phyloP scores from a whole-genome alignment of 2,329 filamentous ascomycete species.

The Aureobasidium sp. region DNA sequence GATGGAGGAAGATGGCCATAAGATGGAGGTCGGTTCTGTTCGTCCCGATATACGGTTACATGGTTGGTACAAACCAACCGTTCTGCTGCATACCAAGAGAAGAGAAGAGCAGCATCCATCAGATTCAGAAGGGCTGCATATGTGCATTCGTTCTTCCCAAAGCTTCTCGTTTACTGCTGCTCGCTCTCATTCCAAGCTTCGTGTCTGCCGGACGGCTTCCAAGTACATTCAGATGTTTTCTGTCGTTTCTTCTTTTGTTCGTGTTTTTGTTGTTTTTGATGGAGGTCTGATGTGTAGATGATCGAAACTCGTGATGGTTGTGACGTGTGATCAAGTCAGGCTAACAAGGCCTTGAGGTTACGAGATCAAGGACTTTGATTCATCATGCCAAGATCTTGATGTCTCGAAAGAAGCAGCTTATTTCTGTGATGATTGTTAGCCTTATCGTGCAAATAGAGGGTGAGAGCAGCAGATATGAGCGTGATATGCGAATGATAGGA shows the following conservation, averaged over 20 bases:
- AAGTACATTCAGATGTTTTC: background rate
- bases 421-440: background rate
- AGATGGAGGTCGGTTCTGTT: background rate
- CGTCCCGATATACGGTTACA: background rate
- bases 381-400: background rate
- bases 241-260: background rate
- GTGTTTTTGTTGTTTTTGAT: background rate
- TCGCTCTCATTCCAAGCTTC: background rate
- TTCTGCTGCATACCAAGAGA: background rate
- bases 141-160: background rate
- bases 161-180: background rate
- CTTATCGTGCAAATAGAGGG: background rate
- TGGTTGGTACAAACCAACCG: background rate
- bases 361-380: background rate
- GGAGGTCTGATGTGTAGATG: background rate
- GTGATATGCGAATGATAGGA: background rate
- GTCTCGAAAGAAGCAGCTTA: background rate
- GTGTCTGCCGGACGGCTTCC: background rate
- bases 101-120: background rate
- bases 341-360: background rate
- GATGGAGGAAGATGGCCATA: no score
- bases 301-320: background rate
- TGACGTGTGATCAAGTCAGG: background rate
- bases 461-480: background rate
- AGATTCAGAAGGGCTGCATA: background rate